These are phyloP conservation scores for Tephrocybe sp. DNA, from an alignment of 768 basidiomycete genomes.

Conservation along the genomic window DNA sequence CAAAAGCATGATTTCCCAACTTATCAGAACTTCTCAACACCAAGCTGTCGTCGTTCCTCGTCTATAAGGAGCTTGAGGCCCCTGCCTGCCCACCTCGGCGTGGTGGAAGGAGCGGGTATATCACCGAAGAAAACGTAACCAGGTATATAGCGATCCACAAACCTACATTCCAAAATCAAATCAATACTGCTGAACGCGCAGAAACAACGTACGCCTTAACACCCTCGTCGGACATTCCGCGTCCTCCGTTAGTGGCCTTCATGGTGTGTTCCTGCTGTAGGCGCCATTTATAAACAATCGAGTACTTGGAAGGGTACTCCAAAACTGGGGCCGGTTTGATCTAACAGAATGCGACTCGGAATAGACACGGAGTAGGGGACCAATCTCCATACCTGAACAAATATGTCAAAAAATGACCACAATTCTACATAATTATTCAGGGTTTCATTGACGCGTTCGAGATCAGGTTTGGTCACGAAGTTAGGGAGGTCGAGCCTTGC, in stretches of 20 bases:
- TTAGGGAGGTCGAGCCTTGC: conserved; percentile 32
- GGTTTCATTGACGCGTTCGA: conserved; percentile 62
- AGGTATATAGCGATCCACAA: conserved; percentile 92
- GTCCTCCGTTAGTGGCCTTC: conserved; percentile 82
- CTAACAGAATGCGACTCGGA: conserved; percentile 9
- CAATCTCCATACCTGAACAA: conserved; percentile 63
- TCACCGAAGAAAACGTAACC: conserved; percentile 87
- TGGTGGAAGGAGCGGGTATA: conserved; percentile 21
- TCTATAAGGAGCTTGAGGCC: conserved; percentile 58
- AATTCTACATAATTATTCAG: conserved; percentile 60
- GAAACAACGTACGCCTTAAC: conserved; percentile 59
- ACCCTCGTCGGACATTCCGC: conserved; percentile 81
- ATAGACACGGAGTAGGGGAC: background rate
- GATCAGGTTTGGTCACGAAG: conserved; percentile 47
- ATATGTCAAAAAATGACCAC: conserved; percentile 72
- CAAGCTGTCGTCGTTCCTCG: conserved; percentile 47
- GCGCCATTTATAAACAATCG: conserved; percentile 84
- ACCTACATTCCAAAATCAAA: conserved; percentile 41
- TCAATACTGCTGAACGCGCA: background rate
- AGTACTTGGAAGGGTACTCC: conserved; percentile 31
- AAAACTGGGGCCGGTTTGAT: conserved; percentile 23
- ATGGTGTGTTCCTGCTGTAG: conserved; percentile 87
- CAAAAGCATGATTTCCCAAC: too few species aligned
- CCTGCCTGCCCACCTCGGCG: conserved; percentile 34
- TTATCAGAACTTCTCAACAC: conserved; percentile 39